Conservation (phyloP, 2,329 filamentous ascomycete genomes). For the Fusarium setosum region DNA sequence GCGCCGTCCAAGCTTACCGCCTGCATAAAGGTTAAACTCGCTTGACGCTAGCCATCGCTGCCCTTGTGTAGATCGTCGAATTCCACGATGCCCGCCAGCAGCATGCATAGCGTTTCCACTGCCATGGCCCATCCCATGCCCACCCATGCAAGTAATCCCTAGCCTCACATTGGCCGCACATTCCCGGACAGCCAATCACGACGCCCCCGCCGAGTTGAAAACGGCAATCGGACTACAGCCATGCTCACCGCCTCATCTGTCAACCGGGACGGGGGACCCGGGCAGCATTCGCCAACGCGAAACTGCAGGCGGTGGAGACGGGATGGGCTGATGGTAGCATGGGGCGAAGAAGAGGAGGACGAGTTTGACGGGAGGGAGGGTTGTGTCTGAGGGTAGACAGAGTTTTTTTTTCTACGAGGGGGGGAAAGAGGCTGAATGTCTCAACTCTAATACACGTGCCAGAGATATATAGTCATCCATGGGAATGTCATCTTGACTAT, state of each 20-base stretch:
- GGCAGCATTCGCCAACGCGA: slow-evolving; percentile 3
- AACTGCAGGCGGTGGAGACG: slow-evolving; percentile 25
- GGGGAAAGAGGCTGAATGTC: background rate
- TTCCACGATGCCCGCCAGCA: slow-evolving; percentile 7
- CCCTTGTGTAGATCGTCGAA: slow-evolving; percentile 16
- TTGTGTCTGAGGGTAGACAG: too few relatives aligned
- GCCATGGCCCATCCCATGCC: background rate
- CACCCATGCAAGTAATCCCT: slow-evolving; percentile 30
- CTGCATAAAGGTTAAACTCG: background rate
- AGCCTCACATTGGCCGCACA: slow-evolving; percentile 12
- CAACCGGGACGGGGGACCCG: slow-evolving; percentile 4
- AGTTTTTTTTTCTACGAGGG: too few relatives aligned
- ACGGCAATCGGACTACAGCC: slow-evolving; percentile 29
- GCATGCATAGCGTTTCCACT: slow-evolving; percentile 13
- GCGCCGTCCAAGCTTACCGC: too few relatives aligned
- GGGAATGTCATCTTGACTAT: background rate
- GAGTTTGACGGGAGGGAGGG: too few relatives aligned
- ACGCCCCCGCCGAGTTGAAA: slow-evolving; percentile 28
- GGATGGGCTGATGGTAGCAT: slow-evolving; percentile 26
- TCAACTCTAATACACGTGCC: background rate
- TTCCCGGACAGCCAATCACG: slow-evolving; percentile 30
- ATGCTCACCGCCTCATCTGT: slow-evolving; percentile 29
- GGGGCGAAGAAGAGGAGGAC: background rate
- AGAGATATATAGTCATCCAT: background rate
- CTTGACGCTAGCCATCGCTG: background rate